phyloP scores from a whole-genome alignment of 805 yeast genomes.

The Starmera quercuum region DNA sequence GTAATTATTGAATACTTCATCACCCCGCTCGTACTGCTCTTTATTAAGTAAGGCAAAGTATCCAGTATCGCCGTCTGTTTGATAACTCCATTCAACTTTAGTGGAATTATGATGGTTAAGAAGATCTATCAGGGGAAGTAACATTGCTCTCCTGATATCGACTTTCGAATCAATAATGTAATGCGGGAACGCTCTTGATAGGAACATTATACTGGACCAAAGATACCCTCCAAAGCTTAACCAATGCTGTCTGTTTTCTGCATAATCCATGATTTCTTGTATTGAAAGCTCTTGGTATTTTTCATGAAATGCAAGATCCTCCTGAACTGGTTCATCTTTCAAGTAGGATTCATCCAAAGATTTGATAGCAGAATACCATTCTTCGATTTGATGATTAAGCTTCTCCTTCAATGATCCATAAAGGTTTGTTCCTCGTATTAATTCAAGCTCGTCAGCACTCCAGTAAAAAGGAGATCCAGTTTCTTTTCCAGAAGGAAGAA shows the following conservation, averaged over 20 bases:
- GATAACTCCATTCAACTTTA: constrained; percentile 58
- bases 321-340: constrained; percentile 1
- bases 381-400: constrained; percentile 41
- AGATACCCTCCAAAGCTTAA: constrained; percentile 58
- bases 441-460: constrained; percentile 41
- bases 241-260: constrained; percentile 35
- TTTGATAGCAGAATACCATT: constrained; percentile 39
- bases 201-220: constrained; percentile 68
- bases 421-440: constrained; percentile 58
- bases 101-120: constrained; percentile 63
- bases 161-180: constrained; percentile 28
- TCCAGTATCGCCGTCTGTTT: constrained; percentile 9
- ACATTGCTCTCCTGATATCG: constrained; percentile 43
- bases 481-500: constrained; percentile 35
- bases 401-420: constrained; percentile 47
- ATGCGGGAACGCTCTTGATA: constrained; percentile 79
- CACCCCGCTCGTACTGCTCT: constrained; percentile 14
- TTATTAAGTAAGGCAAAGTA: constrained; percentile 14
- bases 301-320: constrained; percentile 13
- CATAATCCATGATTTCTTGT: constrained; percentile 12
- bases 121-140: constrained; percentile 73
- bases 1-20: constrained; percentile 70
- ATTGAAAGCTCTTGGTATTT: constrained; percentile 7
- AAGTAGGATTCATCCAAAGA: constrained; percentile 2
- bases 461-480: constrained; percentile 57